Evolutionary conservation across 495 filamentous ascomycete genomes (phyloP).

Genomic region (Beverwykella pulmonaria): DNA sequence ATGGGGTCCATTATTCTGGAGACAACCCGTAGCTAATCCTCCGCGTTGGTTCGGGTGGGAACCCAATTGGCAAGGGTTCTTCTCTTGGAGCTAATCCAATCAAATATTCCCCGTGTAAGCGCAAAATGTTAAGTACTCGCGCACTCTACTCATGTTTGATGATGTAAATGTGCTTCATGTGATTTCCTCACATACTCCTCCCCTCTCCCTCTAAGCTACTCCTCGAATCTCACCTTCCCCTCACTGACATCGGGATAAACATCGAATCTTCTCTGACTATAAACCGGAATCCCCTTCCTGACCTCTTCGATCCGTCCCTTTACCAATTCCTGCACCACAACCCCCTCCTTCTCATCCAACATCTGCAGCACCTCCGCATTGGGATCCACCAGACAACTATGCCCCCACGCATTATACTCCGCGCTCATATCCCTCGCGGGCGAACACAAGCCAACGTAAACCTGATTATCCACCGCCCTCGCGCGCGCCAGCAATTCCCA

Average conservation of each 20-base stretch:
- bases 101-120: too few relatives aligned
- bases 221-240: slow-evolving; percentile 34
- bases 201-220: slow-evolving; percentile 8
- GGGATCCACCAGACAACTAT: slow-evolving; percentile 87
- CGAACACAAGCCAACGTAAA: slow-evolving; percentile 90
- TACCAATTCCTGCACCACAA: slow-evolving; percentile 74
- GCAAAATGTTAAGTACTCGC: too few relatives aligned
- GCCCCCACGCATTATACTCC: slow-evolving; percentile 87
- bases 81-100: too few relatives aligned
- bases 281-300: slow-evolving; percentile 82
- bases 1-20: too few relatives aligned
- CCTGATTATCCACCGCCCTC: slow-evolving; percentile 89
- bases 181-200: too few relatives aligned
- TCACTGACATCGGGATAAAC: slow-evolving; percentile 89
- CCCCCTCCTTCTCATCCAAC: slow-evolving; percentile 73
- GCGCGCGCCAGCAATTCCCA: slow-evolving; percentile 84
- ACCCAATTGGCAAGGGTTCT: too few relatives aligned
- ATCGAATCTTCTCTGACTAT: slow-evolving; percentile 87
- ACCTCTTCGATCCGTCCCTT: slow-evolving; percentile 72
- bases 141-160: too few relatives aligned
- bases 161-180: too few relatives aligned
- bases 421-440: slow-evolving; percentile 80
- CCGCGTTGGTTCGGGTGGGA: too few relatives aligned
- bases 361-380: slow-evolving; percentile 77
- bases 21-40: too few relatives aligned